Evolutionary conservation across 2,329 filamentous ascomycete genomes (phyloP), one percentile per base, ranked within the genome.

Genomic region (Scedosporium dehoogii): DNA sequence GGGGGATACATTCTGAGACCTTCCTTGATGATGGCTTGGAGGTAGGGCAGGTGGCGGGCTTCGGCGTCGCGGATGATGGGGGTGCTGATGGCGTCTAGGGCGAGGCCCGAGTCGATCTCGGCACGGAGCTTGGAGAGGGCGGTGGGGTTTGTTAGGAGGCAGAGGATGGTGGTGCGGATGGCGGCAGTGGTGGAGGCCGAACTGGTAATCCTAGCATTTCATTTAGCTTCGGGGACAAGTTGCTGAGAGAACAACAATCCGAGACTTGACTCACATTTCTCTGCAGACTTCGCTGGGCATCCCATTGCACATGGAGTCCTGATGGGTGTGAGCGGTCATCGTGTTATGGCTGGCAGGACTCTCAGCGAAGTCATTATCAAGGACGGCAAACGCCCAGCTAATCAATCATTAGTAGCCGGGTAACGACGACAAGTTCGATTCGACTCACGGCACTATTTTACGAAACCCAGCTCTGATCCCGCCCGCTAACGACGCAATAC

Each of bases 111-210:
- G 53, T 81, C 76, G 29, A 85, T 75, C 65, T 86, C 84, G 0
- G 66, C 66, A 33, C 78, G 77, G 0, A 87, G 72, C 3, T 75
- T 76, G 2, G 66, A 58, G 60, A 81, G 79, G 0, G 79, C 74
- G 0, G 72, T 70, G 0, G 81, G 81, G 42, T 78, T 79, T 0
- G 76, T 81, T 5, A 81, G 74, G 59, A 86, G 70, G 66, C 81
- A 78, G 12, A 85, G 74, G 58, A 86, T 64, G 1, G 76, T 79
- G 14, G 77, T 73, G 1, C 82, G 78, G 41, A 78, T 71, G 1
- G 68, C 69, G 0, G 67, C 70, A 1, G 74, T 70, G 2, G 70
- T 69, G 9, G 75, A 75, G n/a, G 77, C 75, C 16, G 70, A 70
- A 41, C 73, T 75, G 44, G 44, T 12, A 16, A 46, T 46, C 7